phyloP scores from a whole-genome alignment of 495 filamentous ascomycete species.

The Entonaema liquescens region DNA sequence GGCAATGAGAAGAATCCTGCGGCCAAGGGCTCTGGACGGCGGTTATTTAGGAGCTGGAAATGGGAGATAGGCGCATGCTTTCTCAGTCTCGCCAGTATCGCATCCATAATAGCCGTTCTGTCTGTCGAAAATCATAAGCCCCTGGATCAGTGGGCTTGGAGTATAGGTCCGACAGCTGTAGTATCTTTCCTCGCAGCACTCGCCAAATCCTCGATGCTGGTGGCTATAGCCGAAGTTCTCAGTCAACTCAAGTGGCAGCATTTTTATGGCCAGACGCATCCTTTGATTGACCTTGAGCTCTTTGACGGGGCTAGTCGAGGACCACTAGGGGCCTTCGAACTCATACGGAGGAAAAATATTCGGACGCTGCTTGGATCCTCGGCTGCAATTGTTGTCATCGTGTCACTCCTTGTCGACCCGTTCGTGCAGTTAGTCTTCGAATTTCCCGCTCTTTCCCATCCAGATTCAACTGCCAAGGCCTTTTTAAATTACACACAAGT shows the following conservation, averaged over 20 bases:
- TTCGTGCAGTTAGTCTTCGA: conserved; percentile 8
- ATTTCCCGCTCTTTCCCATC: background rate
- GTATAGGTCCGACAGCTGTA: conserved; percentile 5
- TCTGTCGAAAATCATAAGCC: conserved; percentile 3
- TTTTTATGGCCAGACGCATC: background rate
- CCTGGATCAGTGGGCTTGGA: conserved; percentile 7
- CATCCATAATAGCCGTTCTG: background rate
- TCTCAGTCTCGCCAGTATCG: conserved; percentile 2
- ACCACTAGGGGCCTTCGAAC: background rate
- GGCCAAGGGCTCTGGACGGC: background rate
- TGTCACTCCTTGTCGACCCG: background rate
- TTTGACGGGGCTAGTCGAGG: conserved; percentile 1
- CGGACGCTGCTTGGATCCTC: background rate
- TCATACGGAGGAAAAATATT: background rate
- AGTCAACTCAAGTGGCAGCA: conserved; percentile 9
- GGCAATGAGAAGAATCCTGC: background rate
- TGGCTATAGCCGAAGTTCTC: conserved; percentile 1
- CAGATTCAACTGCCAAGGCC: background rate
- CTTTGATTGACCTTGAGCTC: conserved; percentile 6
- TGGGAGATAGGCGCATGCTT: conserved; percentile 12
- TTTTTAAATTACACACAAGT: background rate
- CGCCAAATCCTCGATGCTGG: background rate
- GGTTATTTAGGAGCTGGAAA: background rate
- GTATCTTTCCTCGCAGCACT: background rate
- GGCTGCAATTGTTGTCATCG: background rate